Base-by-base conservation (phyloP, 2,329 filamentous ascomycete species). In the Cadophora sp. region DNA sequence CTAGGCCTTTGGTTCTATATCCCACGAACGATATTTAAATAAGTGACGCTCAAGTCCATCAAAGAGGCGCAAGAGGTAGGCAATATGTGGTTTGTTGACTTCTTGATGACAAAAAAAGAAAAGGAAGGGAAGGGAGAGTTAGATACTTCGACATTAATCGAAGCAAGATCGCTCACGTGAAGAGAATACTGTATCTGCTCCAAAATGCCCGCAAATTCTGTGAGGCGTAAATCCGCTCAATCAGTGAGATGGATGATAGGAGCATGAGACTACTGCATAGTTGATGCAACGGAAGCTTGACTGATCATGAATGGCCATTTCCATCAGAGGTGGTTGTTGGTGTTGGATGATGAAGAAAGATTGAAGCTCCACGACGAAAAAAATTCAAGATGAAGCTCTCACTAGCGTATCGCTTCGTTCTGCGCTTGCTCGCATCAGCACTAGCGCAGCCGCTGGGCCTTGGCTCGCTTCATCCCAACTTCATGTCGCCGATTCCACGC, bases 21-120 rank as follows among this genome's bases (percentile, higher is more conserved):
- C 69, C 77, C 77, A 78, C 77, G 75, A 78, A 77, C 76, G 75
- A 78, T 77, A 77, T 73, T 72, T 43, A 75, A 63, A 77, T 78
- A 77, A 77, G 74, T 78, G 75, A 78, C 76, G 68, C 75, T 77
- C 76, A 68, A 75, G 73, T 72, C 72, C 76, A 77, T 77, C 58
- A 73, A 56, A 75, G 66, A 74, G 74, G 76, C 70, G 64, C 73
- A 73, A 69, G 77, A 78, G 75, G 77, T 77, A 76, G 75, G 76
- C 75, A 78, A 77, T 77, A 76, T 78, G 76, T 78, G 76, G 76
- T 76, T 76, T 73, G 61, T 67, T 50, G 41, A n/a, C n/a, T n/a
- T n/a, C n/a, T 36, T 45, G 41, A 18, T 59, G 39, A 45, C 8
- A 14, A 58, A 43, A 39, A 59, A 53, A 36, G 18, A 24, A 45